Conservation (phyloP, 768 basidiomycete genomes). For the Kwoniella europaea region DNA sequence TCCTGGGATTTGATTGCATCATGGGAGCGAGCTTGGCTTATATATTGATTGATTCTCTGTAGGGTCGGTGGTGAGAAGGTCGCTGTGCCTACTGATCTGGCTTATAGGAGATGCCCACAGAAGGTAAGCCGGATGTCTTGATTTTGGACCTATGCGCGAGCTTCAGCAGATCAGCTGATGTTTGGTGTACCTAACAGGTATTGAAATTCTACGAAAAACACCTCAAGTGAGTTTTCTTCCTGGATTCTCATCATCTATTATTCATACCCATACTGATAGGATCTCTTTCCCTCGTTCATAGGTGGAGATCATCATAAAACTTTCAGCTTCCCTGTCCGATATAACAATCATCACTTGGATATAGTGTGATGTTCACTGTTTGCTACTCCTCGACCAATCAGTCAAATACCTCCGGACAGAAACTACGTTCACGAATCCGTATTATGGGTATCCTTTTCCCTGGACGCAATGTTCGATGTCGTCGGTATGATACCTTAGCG, state of each 20-base stretch:
- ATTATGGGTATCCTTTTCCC: too few species aligned
- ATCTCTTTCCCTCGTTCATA: not conserved
- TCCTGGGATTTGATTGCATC: too few species aligned
- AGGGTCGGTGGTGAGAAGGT: slow-evolving; percentile 51
- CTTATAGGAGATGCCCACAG: slow-evolving; percentile 51
- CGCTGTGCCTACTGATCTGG: slow-evolving; percentile 38
- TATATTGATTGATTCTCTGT: not conserved
- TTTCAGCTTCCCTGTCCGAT: not conserved
- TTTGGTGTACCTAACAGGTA: slow-evolving; percentile 33
- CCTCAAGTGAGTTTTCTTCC: slow-evolving; percentile 42
- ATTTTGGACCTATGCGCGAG: too few species aligned
- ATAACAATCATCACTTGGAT: not conserved
- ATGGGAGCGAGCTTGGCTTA: too few species aligned
- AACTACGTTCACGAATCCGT: too few species aligned
- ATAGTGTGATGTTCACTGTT: too few species aligned
- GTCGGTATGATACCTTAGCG: too few species aligned
- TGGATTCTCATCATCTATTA: not conserved
- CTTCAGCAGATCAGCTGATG: not conserved
- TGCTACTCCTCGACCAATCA: too few species aligned
- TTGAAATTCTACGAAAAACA: slow-evolving; percentile 56
- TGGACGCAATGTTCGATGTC: too few species aligned
- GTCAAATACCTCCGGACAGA: too few species aligned
- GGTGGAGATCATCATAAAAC: slow-evolving; percentile 10
- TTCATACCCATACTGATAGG: not conserved
- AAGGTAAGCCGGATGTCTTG: slow-evolving; percentile 33